Conservation (phyloP, 345 rosid genomes). For the Balakata baccata region DNA sequence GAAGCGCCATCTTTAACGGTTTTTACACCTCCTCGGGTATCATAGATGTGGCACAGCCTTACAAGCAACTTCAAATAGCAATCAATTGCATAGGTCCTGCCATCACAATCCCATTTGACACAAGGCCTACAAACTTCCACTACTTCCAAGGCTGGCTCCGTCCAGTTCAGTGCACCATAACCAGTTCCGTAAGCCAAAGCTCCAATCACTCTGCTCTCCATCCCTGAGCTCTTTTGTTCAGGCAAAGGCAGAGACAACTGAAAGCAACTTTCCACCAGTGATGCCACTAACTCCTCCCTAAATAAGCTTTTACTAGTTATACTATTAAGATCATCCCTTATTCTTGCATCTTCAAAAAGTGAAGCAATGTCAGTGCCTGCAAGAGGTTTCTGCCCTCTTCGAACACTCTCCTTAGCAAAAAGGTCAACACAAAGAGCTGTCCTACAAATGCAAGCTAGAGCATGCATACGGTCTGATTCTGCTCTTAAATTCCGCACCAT, state of each 20-base stretch:
- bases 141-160: conserved; percentile 94
- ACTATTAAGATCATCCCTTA: conserved; percentile 84
- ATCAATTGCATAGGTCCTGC: conserved; percentile 92
- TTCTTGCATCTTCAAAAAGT: conserved; percentile 85
- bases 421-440: conserved; percentile 98
- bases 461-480: conserved; percentile 98
- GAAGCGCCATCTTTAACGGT: conserved; percentile 97
- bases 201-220: conserved; percentile 98
- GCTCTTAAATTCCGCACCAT: conserved; percentile 98
- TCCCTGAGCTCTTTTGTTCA: conserved; percentile 85
- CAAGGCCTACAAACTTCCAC: conserved; percentile 98
- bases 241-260: conserved; percentile 95
- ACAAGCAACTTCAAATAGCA: conserved; percentile 94
- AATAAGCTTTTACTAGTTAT: conserved; percentile 79
- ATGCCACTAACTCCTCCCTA: conserved; percentile 94
- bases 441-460: conserved; percentile 93
- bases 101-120: conserved; percentile 98
- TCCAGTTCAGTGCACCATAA: conserved; percentile 97
- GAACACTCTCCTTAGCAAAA: conserved; percentile 88
- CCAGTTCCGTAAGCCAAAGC: conserved; percentile 99
- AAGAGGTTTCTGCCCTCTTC: conserved; percentile 97
- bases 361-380: conserved; percentile 95
- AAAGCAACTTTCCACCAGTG: conserved; percentile 97
- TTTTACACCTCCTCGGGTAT: conserved; percentile 96
- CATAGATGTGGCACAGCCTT: conserved; percentile 89